Evolutionary conservation across 257 asterid genomes (phyloP).

Genomic region (Phtheirospermum japonicum): DNA sequence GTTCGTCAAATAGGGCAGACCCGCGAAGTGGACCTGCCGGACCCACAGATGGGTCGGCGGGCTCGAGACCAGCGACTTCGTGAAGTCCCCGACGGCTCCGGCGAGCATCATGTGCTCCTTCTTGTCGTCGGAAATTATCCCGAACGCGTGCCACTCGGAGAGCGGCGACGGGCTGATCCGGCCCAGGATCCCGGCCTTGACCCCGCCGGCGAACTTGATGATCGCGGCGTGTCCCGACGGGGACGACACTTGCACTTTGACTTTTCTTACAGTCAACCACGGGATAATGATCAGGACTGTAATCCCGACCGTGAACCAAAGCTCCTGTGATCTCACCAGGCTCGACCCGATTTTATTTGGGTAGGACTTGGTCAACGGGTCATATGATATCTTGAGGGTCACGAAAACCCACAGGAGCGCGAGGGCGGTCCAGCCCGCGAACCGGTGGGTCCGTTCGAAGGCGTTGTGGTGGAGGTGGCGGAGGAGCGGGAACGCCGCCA

Average conservation of each 20-base stretch:
- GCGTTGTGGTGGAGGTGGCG: conserved; percentile 85
- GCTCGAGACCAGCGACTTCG: conserved; percentile 43
- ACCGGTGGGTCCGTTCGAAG: conserved; percentile 67
- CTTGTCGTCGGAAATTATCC: conserved; percentile 62
- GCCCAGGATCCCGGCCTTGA: conserved; percentile 59
- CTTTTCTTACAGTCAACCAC: conserved; percentile 58
- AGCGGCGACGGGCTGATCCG: conserved; percentile 74
- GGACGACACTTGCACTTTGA: conserved; percentile 47
- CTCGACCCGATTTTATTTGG: no score
- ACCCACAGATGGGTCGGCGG: conserved; percentile 64
- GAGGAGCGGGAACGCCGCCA: conserved; percentile 70
- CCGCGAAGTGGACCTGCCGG: no score
- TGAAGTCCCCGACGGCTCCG: conserved; percentile 79
- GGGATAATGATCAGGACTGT: conserved; percentile 51
- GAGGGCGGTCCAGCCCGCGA: conserved; percentile 62
- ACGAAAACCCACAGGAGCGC: conserved; percentile 59
- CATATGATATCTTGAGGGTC: no score
- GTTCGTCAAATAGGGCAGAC: conserved; percentile 61
- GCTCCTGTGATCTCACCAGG: no score
- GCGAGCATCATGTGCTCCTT: conserved; percentile 71
- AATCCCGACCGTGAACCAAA: conserved; percentile 50
- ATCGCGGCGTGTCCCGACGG: conserved; percentile 73
- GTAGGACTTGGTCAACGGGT: no score
- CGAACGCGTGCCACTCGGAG: conserved; percentile 85
- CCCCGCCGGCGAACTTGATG: no score